Conservation (phyloP, 2,329 filamentous ascomycete species). For the Macrophomina pseudophaseolina region DNA sequence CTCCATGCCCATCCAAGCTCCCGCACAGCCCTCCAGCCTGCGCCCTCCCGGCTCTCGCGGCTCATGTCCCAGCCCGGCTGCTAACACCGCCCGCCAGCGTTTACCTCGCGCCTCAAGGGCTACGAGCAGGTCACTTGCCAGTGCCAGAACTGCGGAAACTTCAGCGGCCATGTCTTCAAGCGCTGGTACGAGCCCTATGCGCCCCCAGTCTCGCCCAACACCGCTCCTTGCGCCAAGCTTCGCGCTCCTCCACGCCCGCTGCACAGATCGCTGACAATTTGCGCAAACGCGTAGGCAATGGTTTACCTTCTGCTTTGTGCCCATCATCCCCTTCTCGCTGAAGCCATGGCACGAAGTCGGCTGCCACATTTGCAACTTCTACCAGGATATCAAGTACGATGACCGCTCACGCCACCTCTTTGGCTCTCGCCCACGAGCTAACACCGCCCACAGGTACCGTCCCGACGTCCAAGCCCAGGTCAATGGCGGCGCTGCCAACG, state of each 20-base stretch:
- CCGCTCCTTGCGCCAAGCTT: background rate
- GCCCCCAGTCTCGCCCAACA: background rate
- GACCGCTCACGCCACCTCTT: background rate
- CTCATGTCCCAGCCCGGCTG: background rate
- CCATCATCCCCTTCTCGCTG: constrained; percentile 71
- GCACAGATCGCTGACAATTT: constrained; percentile 13
- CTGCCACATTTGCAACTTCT: constrained; percentile 78
- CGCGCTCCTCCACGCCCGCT: background rate
- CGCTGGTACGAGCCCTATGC: constrained; percentile 43
- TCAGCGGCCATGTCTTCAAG: constrained; percentile 50
- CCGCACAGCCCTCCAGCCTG: background rate
- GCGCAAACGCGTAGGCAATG: constrained; percentile 53
- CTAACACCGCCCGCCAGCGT: constrained; percentile 43
- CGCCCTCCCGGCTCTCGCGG: constrained; percentile 6
- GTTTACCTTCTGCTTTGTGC: constrained; percentile 82
- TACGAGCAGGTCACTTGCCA: constrained; percentile 57
- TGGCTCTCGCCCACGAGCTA: background rate
- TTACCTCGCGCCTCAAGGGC: constrained; percentile 51
- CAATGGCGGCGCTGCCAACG: constrained; percentile 21
- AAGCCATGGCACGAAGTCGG: constrained; percentile 65
- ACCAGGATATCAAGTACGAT: constrained; percentile 60
- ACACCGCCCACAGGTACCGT: constrained; percentile 31
- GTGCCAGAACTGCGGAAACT: constrained; percentile 60
- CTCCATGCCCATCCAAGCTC: constrained; percentile 1
- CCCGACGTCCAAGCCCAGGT: constrained; percentile 44